Evolutionary conservation across 2,329 filamentous ascomycete genomes (phyloP).

Genomic region (Dryadomyces quercivorus): DNA sequence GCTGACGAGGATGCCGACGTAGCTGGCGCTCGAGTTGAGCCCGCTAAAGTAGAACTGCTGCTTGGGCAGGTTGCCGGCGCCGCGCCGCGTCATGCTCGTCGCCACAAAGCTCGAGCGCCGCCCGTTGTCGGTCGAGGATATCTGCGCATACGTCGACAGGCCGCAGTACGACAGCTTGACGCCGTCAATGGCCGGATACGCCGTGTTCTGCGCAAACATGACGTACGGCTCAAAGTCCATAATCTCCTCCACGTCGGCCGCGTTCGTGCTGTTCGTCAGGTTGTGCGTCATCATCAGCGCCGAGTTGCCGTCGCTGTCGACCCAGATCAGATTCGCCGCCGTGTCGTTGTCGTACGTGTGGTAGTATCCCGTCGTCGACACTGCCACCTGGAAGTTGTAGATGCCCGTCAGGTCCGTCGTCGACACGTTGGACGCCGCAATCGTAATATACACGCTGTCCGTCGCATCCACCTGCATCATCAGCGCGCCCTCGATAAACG

Average conservation of each 20-base stretch:
- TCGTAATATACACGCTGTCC: conserved; percentile 61
- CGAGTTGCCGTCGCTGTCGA: conserved; percentile 73
- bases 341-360: conserved; percentile 47
- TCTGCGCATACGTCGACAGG: conserved; percentile 51
- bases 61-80: conserved; percentile 55
- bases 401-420: conserved; percentile 43
- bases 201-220: conserved; percentile 59
- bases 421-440: conserved; percentile 57
- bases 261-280: conserved; percentile 43
- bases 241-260: conserved; percentile 36
- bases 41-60: conserved; percentile 78
- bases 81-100: conserved; percentile 58
- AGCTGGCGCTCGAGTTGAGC: conserved; percentile 59
- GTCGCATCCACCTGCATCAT: conserved; percentile 49
- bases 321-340: conserved; percentile 53
- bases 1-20: conserved; percentile 61
- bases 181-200: conserved; percentile 50
- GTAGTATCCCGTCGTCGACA: conserved; percentile 68
- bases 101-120: conserved; percentile 31
- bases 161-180: conserved; percentile 76
- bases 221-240: conserved; percentile 53
- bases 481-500: conserved; percentile 58
- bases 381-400: conserved; percentile 74
- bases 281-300: conserved; percentile 71
- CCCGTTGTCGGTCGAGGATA: conserved; percentile 32